Percentiles rank a stretch among this genome's conserved stretches.
Conservation (phyloP, 2,329 filamentous ascomycete species). For the Coniochaeta sp. region DNA sequence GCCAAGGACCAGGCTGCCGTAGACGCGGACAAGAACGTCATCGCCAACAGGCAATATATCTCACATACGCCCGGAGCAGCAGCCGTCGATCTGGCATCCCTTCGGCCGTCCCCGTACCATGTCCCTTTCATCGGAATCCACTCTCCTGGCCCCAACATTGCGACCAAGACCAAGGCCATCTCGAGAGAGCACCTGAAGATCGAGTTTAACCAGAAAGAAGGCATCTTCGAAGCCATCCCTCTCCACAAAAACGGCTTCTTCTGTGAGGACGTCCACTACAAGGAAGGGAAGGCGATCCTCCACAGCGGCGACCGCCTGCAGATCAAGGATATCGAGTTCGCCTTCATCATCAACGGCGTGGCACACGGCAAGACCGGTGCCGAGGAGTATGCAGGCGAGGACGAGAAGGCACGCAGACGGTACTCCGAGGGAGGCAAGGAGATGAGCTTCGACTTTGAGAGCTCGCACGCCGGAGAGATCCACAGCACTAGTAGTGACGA, state of each 20-base stretch:
- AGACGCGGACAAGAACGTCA: slow-evolving; percentile 33
- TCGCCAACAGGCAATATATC: slow-evolving; percentile 53
- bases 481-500: slow-evolving; percentile 49
- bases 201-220: slow-evolving; percentile 55
- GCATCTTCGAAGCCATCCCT: slow-evolving; percentile 58
- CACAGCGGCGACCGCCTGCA: slow-evolving; percentile 61
- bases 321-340: slow-evolving; percentile 63
- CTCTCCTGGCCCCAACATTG: slow-evolving; percentile 55
- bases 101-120: slow-evolving; percentile 54
- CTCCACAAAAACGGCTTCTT: slow-evolving; percentile 63
- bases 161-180: slow-evolving; percentile 61
- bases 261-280: slow-evolving; percentile 53
- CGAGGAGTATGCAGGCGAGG: slow-evolving; percentile 43
- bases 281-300: slow-evolving; percentile 48
- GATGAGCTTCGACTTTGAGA: slow-evolving; percentile 70
- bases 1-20: slow-evolving; percentile 11
- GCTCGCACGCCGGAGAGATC: slow-evolving; percentile 49
- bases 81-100: slow-evolving; percentile 50
- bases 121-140: slow-evolving; percentile 67
- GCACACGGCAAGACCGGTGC: slow-evolving; percentile 49
- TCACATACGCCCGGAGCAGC: slow-evolving; percentile 53
- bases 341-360: slow-evolving; percentile 63
- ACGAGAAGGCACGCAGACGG: slow-evolving; percentile 38
- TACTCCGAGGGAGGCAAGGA: slow-evolving; percentile 55
- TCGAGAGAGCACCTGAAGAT: slow-evolving; percentile 70